A percentile compares a stretch with the other conserved stretches of the same genome.
These are phyloP conservation scores for Pichia heedii DNA, from an alignment of 805 yeast species.

Conservation along the genomic window DNA sequence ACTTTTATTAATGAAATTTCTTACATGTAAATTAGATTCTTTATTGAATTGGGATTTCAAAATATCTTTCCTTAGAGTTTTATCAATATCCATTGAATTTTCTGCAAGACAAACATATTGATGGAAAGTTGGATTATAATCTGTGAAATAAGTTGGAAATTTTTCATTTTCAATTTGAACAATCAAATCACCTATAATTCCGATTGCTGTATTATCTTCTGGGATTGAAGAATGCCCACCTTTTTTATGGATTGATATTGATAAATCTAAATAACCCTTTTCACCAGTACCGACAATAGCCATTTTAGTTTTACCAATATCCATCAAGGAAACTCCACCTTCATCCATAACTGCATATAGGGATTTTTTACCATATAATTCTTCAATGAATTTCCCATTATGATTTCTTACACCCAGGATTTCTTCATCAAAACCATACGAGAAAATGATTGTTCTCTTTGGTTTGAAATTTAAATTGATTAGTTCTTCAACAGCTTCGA, in stretches of 20 bases:
- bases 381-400: slow-evolving; percentile 28
- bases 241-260: slow-evolving; percentile 34
- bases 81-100: slow-evolving; percentile 29
- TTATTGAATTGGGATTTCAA: slow-evolving; percentile 30
- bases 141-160: slow-evolving; percentile 31
- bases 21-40: slow-evolving; percentile 30
- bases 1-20: slow-evolving; percentile 26
- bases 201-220: slow-evolving; percentile 40
- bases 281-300: slow-evolving; percentile 40
- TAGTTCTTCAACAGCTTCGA: slow-evolving; percentile 25
- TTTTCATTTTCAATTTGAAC: slow-evolving; percentile 30
- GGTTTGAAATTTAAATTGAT: slow-evolving; percentile 30
- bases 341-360: slow-evolving; percentile 39
- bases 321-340: slow-evolving; percentile 29
- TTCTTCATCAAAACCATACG: slow-evolving; percentile 46
- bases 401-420: slow-evolving; percentile 30
- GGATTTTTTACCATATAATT: slow-evolving; percentile 34
- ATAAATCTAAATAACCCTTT: slow-evolving; percentile 37
- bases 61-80: slow-evolving; percentile 28
- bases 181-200: slow-evolving; percentile 35
- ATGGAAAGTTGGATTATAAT: slow-evolving; percentile 35
- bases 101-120: slow-evolving; percentile 40
- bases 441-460: slow-evolving; percentile 34
- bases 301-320: slow-evolving; percentile 31
- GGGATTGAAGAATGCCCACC: slow-evolving; percentile 48